A percentile compares a stretch with the other conserved stretches of the same genome.
phyloP scores from a whole-genome alignment of 805 yeast genomes.

The Myxozyma monticola region DNA sequence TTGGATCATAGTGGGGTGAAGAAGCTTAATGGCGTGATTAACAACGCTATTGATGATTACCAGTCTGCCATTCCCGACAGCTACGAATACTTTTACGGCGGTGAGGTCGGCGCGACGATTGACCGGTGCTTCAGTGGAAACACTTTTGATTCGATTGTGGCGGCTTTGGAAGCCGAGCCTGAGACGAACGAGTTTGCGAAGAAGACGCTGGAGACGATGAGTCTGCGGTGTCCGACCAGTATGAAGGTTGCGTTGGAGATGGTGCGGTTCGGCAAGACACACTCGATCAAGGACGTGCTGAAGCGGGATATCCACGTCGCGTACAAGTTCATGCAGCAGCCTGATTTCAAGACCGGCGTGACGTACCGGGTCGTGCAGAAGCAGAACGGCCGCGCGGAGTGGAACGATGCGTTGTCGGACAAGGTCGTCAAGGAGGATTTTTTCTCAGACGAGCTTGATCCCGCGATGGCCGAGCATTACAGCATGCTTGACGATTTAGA shows the following conservation, averaged over 20 bases:
- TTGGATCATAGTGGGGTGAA: conserved; percentile 10
- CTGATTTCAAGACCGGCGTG: conserved; percentile 66
- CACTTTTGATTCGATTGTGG: conserved; percentile 55
- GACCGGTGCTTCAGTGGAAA: conserved; percentile 63
- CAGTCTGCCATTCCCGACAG: conserved; percentile 63
- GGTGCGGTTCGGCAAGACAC: conserved; percentile 58
- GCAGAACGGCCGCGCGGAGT: conserved; percentile 52
- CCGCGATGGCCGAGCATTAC: conserved; percentile 4
- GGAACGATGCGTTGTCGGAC: conserved; percentile 48
- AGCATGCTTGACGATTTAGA: conserved; percentile 14
- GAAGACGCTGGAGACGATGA: conserved; percentile 55
- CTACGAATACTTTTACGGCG: conserved; percentile 58
- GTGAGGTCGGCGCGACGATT: conserved; percentile 60
- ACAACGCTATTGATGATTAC: conserved; percentile 76
- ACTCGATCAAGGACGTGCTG: conserved; percentile 64
- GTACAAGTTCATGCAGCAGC: conserved; percentile 63
- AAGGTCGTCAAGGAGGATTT: conserved; percentile 38
- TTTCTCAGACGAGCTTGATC: conserved; percentile 25
- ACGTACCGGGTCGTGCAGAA: conserved; percentile 49
- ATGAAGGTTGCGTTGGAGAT: conserved; percentile 69
- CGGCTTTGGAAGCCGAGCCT: conserved; percentile 46
- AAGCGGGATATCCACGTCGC: conserved; percentile 75
- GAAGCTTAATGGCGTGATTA: conserved; percentile 48
- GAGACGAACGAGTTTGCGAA: conserved; percentile 63
- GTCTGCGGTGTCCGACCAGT: conserved; percentile 74